Evolutionary conservation across 148 eudicot species (phyloP), one percentile per base, ranked within the genome.

Genomic region (Rhododendron molle): DNA sequence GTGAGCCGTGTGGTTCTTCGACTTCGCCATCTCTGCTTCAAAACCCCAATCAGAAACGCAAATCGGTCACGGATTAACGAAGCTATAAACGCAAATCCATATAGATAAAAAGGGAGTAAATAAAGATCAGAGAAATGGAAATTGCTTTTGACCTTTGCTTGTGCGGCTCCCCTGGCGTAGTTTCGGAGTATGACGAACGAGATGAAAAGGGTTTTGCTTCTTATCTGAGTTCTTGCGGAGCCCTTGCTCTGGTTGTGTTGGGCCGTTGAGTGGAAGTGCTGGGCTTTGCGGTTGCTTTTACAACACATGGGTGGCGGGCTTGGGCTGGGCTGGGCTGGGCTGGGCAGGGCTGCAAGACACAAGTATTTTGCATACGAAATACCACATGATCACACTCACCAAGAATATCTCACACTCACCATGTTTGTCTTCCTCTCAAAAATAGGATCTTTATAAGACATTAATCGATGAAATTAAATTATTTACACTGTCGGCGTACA

Each of bases 1-100:
- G 89, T 94, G 98, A 1, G 98, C 98, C 2, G 98, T 94, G 93
- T 94, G 98, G 49, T 94, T 94, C 96, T 94, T 94, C 91, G 98
- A 94, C 90, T 94, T 94, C 40, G 98, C 98, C 98, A 93, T 94
- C 60, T 90, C 44, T 38, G 20, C 60, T 40, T 18, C 13, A 15
- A 46, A 44, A 13, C 15, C 10, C 36, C 46, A 38, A 62, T 28
- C 34, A 36, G 20, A 12, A 46, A 1, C 77, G n/a, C 30, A 65
- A 65, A 65, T n/a, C 71, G 11, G 13, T n/a, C 13, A 65, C 30
- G 21, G 60, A 56, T 20, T 18, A 65, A 65, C 71, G 12, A 65
- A 65, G 30, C 47, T 13, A 79, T 28, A 18, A 26, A 49, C 82
- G 40, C 34, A 50, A 14, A 38, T 26, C 2, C 28, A 23, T 65